A percentile compares a stretch with the other conserved stretches of the same genome.
Conservation (phyloP, 2,329 filamentous ascomycete species). For the Diaporthe eres region DNA sequence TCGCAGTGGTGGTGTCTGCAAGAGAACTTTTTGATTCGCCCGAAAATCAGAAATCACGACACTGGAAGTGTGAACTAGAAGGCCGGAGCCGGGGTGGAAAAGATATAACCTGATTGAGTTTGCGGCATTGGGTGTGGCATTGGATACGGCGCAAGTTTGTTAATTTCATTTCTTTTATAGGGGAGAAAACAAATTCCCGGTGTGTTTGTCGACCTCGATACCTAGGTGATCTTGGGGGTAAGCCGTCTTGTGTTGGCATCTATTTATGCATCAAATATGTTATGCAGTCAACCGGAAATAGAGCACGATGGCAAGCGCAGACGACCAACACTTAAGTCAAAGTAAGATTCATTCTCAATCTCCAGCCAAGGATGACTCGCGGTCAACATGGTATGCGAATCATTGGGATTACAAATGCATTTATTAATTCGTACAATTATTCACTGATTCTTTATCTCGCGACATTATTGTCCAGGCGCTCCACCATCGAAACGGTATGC, state of each 20-base stretch:
- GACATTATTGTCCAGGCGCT: not conserved
- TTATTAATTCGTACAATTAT: not conserved
- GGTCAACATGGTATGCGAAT: not conserved
- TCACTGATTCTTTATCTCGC: not conserved
- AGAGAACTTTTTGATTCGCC: not conserved
- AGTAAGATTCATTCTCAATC: too few species aligned
- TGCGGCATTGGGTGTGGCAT: not conserved
- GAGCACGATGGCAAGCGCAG: too few species aligned
- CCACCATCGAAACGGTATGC: not conserved
- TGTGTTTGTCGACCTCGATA: too few species aligned
- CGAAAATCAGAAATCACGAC: not conserved
- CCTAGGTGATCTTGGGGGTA: too few species aligned
- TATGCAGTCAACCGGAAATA: accelerated
- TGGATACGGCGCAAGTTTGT: not conserved
- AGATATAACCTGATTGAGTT: not conserved
- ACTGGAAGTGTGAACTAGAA: not conserved
- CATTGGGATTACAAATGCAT: not conserved
- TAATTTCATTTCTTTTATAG: not conserved
- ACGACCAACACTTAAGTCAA: too few species aligned
- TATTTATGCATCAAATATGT: too few species aligned
- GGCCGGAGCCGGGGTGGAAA: too few species aligned
- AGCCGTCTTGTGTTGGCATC: too few species aligned
- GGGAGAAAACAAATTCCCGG: too few species aligned
- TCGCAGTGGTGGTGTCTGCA: conserved; percentile 19
- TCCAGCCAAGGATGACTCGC: not conserved